phyloP scores from a whole-genome alignment of 345 rosid genomes.

The Rhodamnia rubescens region DNA sequence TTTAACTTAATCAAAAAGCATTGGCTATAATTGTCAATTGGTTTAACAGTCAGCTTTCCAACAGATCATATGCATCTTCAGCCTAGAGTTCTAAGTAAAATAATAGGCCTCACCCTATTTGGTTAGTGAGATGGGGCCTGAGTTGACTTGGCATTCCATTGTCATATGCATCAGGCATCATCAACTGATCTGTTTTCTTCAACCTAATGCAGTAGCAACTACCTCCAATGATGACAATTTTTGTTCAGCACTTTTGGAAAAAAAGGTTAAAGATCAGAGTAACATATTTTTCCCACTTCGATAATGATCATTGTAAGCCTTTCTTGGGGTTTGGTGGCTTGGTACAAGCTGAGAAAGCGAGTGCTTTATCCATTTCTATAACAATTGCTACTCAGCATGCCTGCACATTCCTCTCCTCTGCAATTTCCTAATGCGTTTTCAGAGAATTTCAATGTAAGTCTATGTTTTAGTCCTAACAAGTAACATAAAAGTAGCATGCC shows the following conservation, averaged over 20 bases:
- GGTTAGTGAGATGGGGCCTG: conserved; percentile 8
- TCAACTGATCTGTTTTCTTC: conserved; percentile 24
- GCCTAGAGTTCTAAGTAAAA: not conserved
- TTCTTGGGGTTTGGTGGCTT: not conserved
- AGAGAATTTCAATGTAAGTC: not conserved
- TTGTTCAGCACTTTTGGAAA: not conserved
- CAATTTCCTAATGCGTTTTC: not conserved
- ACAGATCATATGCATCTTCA: not conserved
- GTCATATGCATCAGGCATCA: not conserved
- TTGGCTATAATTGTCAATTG: not conserved
- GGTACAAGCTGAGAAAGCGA: not conserved
- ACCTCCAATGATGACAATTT: not conserved
- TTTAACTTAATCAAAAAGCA: not conserved
- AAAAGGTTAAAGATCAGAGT: not conserved
- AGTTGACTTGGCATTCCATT: not conserved
- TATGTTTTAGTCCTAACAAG: not conserved
- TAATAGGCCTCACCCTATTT: not conserved
- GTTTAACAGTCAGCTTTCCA: conserved; percentile 1
- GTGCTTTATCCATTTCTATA: not conserved
- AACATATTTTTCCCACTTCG: not conserved
- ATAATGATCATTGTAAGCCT: not conserved
- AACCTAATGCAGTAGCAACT: conserved; percentile 31
- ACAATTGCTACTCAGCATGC: not conserved
- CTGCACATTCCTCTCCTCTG: not conserved
- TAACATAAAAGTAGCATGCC: not conserved